Percentiles rank a stretch among this genome's conserved stretches.
Evolutionary conservation across 2,329 filamentous ascomycete genomes (phyloP).

Genomic region (Colletotrichum shisoi): DNA sequence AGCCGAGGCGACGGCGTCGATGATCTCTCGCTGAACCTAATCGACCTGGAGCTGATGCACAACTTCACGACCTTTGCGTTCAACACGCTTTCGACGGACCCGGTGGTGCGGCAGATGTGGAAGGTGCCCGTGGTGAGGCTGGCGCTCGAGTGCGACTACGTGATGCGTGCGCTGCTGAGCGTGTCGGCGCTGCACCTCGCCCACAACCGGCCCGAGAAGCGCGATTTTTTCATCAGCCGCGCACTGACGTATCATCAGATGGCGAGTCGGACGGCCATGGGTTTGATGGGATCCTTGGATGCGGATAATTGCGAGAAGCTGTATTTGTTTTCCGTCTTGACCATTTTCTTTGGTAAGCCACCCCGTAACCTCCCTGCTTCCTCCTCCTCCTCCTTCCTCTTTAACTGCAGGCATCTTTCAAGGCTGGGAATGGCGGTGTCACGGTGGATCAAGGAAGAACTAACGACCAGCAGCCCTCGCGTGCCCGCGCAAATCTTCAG

Average conservation of each 20-base stretch:
- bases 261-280: constrained; percentile 39
- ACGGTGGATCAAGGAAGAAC: neutral
- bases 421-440: too few relatives aligned
- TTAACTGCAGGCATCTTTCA: too few relatives aligned
- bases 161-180: constrained; percentile 60
- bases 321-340: constrained; percentile 47
- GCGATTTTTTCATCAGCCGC: constrained; percentile 49
- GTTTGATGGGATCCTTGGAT: constrained; percentile 37
- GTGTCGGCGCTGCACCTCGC: constrained; percentile 61
- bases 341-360: constrained; percentile 46
- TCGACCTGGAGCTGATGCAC: constrained; percentile 62
- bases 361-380: neutral
- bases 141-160: constrained; percentile 57
- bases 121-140: constrained; percentile 56
- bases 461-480: constrained; percentile 41
- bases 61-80: constrained; percentile 61
- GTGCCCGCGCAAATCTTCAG: constrained; percentile 45
- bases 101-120: constrained; percentile 56
- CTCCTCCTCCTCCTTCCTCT: neutral
- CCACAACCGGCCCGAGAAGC: constrained; percentile 49
- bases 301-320: constrained; percentile 42
- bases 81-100: constrained; percentile 55
- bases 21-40: constrained; percentile 47
- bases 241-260: constrained; percentile 40
- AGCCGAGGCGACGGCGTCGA: constrained; percentile 40